Evolutionary conservation across 805 yeast species (phyloP).

Genomic region (Wickerhamomyces ciferrii): DNA sequence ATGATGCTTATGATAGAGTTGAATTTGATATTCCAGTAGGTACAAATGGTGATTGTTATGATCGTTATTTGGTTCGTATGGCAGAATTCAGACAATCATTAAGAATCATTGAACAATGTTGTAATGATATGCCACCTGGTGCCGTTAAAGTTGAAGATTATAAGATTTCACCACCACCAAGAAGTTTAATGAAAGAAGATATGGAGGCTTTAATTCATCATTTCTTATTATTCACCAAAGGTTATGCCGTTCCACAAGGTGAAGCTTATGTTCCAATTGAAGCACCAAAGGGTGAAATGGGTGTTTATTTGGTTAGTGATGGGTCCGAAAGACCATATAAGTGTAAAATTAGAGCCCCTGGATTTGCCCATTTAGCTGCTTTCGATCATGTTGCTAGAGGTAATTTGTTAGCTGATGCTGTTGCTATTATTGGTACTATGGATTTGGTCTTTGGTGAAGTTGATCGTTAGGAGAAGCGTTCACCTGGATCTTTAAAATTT

Average conservation of each 20-base stretch:
- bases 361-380: conserved; percentile 86
- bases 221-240: conserved; percentile 82
- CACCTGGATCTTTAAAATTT: too few relatives aligned
- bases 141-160: conserved; percentile 88
- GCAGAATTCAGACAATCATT: conserved; percentile 88
- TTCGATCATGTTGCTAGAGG: conserved; percentile 85
- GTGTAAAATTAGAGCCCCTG: conserved; percentile 93
- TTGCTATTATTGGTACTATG: conserved; percentile 92
- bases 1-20: conserved; percentile 82
- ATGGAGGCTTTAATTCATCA: conserved; percentile 92
- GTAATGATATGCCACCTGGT: conserved; percentile 88
- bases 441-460: conserved; percentile 94
- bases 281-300: conserved; percentile 96
- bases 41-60: conserved; percentile 84
- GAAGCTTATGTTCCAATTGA: conserved; percentile 89
- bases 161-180: conserved; percentile 80
- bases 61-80: conserved; percentile 84
- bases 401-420: conserved; percentile 85
- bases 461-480: conserved; percentile 57
- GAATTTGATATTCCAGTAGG: conserved; percentile 89
- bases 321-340: conserved; percentile 89
- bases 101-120: conserved; percentile 85
- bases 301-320: conserved; percentile 82
- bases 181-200: conserved; percentile 80
- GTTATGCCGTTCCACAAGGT: conserved; percentile 84